Evolutionary conservation across 805 yeast species (phyloP).

Genomic region (Cyberlindnera euphorbiiphila): DNA sequence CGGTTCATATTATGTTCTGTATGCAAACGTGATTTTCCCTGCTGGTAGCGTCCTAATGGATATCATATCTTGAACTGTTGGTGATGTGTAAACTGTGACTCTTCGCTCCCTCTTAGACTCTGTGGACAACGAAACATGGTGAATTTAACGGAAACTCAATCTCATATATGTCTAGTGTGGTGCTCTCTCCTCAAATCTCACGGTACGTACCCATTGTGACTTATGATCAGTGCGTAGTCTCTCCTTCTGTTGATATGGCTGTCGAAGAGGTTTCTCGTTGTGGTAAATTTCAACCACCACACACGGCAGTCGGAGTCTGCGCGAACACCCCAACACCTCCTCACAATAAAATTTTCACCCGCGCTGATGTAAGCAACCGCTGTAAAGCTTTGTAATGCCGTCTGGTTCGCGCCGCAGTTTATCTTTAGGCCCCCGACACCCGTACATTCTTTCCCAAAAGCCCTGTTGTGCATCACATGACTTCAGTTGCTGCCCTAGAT

Average conservation of each 20-base stretch:
- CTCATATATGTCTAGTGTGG: neutral
- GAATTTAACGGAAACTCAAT: too few relatives aligned
- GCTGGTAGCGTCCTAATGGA: too few relatives aligned
- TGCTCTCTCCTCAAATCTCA: neutral
- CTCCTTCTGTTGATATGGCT: neutral
- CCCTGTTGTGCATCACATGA: conserved; percentile 5
- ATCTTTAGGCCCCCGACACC: too few relatives aligned
- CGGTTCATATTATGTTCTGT: too few relatives aligned
- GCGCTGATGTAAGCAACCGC: conserved; percentile 2
- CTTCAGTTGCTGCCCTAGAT: conserved; percentile 2
- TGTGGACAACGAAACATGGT: too few relatives aligned
- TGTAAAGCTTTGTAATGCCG: neutral
- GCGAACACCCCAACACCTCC: conserved; percentile 6
- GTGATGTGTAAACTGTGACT: too few relatives aligned
- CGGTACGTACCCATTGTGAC: conserved; percentile 30
- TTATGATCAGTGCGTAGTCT: conserved; percentile 25
- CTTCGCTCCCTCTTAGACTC: too few relatives aligned
- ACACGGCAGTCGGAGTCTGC: conserved; percentile 6
- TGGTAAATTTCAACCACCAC: conserved; percentile 22
- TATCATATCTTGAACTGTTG: too few relatives aligned
- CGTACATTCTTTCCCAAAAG: too few relatives aligned
- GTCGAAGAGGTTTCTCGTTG: conserved; percentile 7
- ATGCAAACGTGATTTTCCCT: too few relatives aligned
- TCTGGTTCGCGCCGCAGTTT: conserved; percentile 5
- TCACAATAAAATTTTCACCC: conserved; percentile 1